phyloP scores from a whole-genome alignment of 768 basidiomycete species.

The Gyrodon lividus region DNA sequence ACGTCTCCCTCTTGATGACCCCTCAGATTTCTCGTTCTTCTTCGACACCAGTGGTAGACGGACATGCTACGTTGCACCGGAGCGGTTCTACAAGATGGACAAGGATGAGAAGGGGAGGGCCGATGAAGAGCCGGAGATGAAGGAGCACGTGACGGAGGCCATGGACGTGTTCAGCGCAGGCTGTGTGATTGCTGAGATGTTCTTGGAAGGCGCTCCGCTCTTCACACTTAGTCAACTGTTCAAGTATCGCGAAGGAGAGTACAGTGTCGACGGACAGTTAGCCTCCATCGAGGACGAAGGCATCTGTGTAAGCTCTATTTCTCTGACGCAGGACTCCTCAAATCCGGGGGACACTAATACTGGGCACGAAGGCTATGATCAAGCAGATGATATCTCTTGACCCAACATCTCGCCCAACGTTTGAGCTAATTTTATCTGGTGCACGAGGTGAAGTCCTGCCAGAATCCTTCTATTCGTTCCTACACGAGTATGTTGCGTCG shows the following conservation, averaged over 20 bases:
- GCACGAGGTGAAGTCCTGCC: conserved; percentile 83
- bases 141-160: conserved; percentile 86
- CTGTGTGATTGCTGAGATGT: conserved; percentile 94
- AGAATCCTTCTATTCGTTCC: conserved; percentile 91
- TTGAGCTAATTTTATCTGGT: conserved; percentile 72
- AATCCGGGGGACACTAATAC: conserved; percentile 21
- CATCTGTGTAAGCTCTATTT: conserved; percentile 62
- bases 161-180: conserved; percentile 98
- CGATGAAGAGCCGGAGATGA: conserved; percentile 49
- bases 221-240: conserved; percentile 95
- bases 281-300: conserved; percentile 75
- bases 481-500: conserved; percentile 85
- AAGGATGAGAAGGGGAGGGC: conserved; percentile 64
- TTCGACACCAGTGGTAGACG: conserved; percentile 93
- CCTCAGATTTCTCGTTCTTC: conserved; percentile 96
- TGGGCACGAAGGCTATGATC: conserved; percentile 65
- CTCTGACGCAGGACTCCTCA: background rate
- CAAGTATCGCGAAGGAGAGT: conserved; percentile 88
- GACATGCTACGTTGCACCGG: conserved; percentile 95
- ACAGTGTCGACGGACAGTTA: conserved; percentile 70
- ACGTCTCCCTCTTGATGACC: conserved; percentile 92
- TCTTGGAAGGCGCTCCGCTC: conserved; percentile 88
- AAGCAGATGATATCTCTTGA: conserved; percentile 88
- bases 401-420: conserved; percentile 73
- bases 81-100: conserved; percentile 86